Base-by-base conservation (phyloP, 495 filamentous ascomycete genomes). In the Penicillium dipodomyicola region DNA sequence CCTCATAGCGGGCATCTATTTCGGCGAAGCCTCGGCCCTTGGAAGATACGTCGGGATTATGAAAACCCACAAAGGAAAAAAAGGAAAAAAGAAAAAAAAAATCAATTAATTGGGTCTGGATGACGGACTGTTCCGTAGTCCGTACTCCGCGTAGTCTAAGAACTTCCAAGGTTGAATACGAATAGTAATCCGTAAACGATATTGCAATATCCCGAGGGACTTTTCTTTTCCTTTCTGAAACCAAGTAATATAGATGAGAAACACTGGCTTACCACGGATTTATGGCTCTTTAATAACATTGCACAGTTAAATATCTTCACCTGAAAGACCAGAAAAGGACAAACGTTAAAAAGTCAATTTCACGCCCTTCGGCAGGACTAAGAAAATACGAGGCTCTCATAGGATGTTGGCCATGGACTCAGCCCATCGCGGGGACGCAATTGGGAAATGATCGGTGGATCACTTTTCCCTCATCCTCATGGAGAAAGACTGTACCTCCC, bases 321-420 rank as follows among this genome's bases (percentile, higher is more conserved):
- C 29, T 10, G 29, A 11, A 11, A 30, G 9, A 30, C 29, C 29
- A 30, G 9, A 30, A 30, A 30, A 30, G 29, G 29, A 30, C 29
- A 10, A 30, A 30, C 29, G 11, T 33, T 33, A 12, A 27, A 64
- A 68, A 67, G 58, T 68, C 63, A 70, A 70, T 67, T 66, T 64
- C 58, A 73, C 70, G 70, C 70, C 70, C 70, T 73, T 73, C 65
- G 67, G 62, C 61, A 63, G 55, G 61, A 46, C 68, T 67, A 73
- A 56, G 45, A 51, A 43, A 48, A 61, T 57, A 62, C 12, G 46
- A 57, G 37, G 32, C 58, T 56, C 32, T 56, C 25, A 63, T 47
- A 57, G 59, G 41, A 58, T 56, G 58, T 54, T 48, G 56, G 41
- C 63, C 58, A 62, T 20, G 58, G 56, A 60, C 64, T 63, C 52